These are phyloP conservation scores for Fraxinus platypoda DNA, from an alignment of 305 asterid species.

Conservation along the genomic window DNA sequence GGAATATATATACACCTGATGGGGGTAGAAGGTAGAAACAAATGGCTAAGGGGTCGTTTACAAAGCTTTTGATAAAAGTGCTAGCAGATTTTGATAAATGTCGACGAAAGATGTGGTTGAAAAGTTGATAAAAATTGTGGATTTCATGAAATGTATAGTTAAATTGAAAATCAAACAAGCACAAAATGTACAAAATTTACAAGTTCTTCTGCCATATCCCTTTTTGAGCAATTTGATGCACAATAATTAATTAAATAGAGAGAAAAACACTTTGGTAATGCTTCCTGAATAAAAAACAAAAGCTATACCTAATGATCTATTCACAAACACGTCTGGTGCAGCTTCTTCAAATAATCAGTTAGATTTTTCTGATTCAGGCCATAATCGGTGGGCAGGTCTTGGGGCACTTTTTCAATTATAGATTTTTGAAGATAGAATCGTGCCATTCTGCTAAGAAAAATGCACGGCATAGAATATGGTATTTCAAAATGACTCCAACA, in stretches of 20 bases:
- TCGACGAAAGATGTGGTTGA: not conserved
- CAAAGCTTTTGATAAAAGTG: not conserved
- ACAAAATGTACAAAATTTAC: not conserved
- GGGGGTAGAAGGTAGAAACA: conserved; percentile 10
- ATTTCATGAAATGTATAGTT: too few species aligned
- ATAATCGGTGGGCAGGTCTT: not conserved
- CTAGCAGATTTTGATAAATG: not conserved
- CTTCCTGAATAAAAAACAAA: not conserved
- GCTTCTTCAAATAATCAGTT: not conserved
- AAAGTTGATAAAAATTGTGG: not conserved
- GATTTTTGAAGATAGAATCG: not conserved
- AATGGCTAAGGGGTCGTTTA: not conserved
- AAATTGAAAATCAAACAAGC: not conserved
- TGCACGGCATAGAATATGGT: not conserved
- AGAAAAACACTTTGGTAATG: not conserved
- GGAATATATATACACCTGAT: conserved; percentile 88
- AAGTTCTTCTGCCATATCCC: not conserved
- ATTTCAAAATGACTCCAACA: not conserved
- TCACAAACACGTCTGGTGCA: not conserved
- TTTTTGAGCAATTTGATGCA: not conserved
- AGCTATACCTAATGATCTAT: not conserved
- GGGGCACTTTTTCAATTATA: not conserved
- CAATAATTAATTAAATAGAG: not conserved
- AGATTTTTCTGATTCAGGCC: not conserved
- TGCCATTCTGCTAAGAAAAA: not conserved